phyloP scores from a whole-genome alignment of 2,329 filamentous ascomycete species.

The Neopestalotiopsis rosae region DNA sequence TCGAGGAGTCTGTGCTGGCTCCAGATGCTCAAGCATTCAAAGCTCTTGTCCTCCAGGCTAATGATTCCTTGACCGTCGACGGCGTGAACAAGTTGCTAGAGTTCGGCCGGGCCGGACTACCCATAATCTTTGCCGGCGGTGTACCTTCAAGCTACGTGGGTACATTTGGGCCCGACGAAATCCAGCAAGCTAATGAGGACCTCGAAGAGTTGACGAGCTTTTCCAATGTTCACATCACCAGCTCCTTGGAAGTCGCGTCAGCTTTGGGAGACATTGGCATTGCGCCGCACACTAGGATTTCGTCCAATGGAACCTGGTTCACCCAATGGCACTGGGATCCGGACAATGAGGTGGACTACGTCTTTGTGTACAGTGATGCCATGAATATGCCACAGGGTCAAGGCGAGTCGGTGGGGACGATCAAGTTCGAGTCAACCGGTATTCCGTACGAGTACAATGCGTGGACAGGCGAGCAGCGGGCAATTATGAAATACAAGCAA shows the following conservation, averaged over 20 bases:
- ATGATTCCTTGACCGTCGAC: not conserved
- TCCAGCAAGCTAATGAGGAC: not conserved
- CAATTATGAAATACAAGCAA: not conserved
- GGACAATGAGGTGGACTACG: not conserved
- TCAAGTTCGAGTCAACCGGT: not conserved
- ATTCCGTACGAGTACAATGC: slow-evolving; percentile 1
- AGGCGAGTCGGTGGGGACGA: not conserved
- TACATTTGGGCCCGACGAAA: not conserved
- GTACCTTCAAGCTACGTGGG: not conserved
- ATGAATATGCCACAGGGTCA: not conserved
- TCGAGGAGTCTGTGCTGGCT: not conserved
- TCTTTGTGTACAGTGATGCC: not conserved
- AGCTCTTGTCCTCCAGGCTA: not conserved
- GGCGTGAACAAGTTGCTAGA: not conserved
- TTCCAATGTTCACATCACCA: not conserved
- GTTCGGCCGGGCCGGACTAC: not conserved
- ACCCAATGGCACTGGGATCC: not conserved
- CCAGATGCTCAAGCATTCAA: not conserved
- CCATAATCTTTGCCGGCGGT: not conserved
- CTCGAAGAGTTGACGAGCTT: not conserved
- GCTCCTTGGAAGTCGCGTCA: not conserved
- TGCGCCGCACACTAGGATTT: not conserved
- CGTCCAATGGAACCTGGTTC: not conserved
- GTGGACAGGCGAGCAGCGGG: not conserved
- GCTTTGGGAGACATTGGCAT: not conserved